phyloP scores from a whole-genome alignment of 257 asterid species.

The Przewalskia tangutica region DNA sequence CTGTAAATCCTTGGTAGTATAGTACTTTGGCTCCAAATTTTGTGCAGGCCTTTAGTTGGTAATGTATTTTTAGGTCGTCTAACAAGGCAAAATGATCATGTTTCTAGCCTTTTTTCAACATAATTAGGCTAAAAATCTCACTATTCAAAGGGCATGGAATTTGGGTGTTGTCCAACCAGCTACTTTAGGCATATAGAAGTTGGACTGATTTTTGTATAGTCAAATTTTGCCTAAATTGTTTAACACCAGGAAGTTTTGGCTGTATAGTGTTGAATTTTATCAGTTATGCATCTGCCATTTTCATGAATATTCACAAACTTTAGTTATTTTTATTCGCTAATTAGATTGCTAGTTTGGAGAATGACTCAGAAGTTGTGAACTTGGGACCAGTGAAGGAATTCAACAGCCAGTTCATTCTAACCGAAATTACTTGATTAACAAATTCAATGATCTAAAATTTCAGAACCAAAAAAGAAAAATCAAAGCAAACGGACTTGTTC shows the following conservation, averaged over 20 bases:
- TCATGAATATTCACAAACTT: background rate
- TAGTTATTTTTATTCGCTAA: background rate
- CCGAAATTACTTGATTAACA: background rate
- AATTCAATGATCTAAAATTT: background rate
- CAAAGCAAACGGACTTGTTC: background rate
- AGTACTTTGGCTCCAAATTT: background rate
- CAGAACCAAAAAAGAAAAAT: background rate
- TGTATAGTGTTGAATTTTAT: background rate
- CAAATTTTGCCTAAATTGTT: background rate
- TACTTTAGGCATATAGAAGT: background rate
- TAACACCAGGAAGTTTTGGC: background rate
- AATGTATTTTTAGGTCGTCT: background rate
- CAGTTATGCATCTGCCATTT: background rate
- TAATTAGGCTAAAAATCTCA: background rate
- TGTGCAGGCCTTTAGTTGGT: background rate
- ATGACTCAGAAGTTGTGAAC: background rate
- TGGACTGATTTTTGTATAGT: background rate
- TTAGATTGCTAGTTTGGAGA: background rate
- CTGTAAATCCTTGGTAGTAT: slow-evolving; percentile 4
- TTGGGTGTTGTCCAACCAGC: background rate
- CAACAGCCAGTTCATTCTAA: background rate
- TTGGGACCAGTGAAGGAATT: background rate
- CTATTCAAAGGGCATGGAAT: background rate
- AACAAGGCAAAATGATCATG: background rate
- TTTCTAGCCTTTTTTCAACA: background rate